These are phyloP conservation scores for Cutaneotrichosporon spelunceum DNA, from an alignment of 1,284 basidiomycete species.

Conservation along the genomic window DNA sequence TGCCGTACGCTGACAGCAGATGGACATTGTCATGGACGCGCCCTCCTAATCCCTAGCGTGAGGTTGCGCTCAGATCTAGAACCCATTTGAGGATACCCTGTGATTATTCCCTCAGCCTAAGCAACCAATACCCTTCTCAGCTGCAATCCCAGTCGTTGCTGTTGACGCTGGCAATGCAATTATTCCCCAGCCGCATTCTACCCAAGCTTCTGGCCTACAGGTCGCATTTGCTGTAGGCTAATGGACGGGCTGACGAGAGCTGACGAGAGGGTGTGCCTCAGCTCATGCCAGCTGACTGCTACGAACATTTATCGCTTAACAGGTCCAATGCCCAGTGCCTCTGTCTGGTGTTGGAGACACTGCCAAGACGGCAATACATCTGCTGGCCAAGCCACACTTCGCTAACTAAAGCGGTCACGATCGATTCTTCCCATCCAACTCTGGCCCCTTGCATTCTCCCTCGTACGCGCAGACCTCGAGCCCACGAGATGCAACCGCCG, in stretches of 20 bases:
- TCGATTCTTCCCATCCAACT: not conserved
- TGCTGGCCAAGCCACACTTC: not conserved
- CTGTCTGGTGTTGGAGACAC: too few species aligned
- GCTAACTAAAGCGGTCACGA: not conserved
- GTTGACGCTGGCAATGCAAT: not conserved
- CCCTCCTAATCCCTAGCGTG: constrained; percentile 16
- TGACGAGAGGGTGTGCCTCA: too few species aligned
- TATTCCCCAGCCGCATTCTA: not conserved
- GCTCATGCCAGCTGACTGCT: too few species aligned
- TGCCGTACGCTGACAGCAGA: constrained; percentile 25
- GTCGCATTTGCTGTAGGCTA: not conserved
- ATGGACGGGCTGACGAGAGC: not conserved
- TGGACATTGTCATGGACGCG: constrained; percentile 46
- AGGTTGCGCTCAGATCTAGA: not conserved
- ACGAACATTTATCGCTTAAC: too few species aligned
- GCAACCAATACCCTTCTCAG: not conserved
- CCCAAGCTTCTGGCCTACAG: not conserved
- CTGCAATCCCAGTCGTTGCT: not conserved
- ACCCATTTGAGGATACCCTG: not conserved
- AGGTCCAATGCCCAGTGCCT: too few species aligned
- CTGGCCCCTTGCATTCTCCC: not conserved
- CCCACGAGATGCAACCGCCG: not conserved
- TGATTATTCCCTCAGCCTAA: not conserved
- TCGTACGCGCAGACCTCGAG: not conserved
- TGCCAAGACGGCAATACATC: too few species aligned